Conservation (phyloP, 768 basidiomycete genomes). For the Neoboletus brunneissimus region DNA sequence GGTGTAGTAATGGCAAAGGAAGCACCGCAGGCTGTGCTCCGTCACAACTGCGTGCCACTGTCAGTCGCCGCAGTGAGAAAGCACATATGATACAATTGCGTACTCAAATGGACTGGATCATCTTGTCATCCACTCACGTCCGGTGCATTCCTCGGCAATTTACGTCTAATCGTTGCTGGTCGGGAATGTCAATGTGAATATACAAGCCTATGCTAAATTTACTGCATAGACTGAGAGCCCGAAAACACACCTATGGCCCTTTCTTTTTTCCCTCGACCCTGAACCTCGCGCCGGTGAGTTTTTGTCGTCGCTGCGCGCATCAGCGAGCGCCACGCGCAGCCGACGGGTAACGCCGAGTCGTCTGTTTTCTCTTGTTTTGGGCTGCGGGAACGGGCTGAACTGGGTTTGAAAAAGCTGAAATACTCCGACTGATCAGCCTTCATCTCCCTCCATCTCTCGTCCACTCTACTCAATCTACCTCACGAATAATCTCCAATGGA, state of each 20-base stretch:
- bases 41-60: background rate
- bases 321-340: background rate
- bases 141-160: background rate
- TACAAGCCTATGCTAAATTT: background rate
- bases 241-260: background rate
- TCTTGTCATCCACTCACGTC: background rate
- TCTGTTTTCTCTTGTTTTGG: slow-evolving; percentile 23
- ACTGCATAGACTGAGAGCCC: background rate
- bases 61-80: background rate
- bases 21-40: background rate
- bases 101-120: background rate
- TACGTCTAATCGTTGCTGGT: background rate
- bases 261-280: too few species aligned
- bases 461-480: slow-evolving; percentile 20
- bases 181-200: background rate
- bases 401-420: slow-evolving; percentile 24
- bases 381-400: slow-evolving; percentile 9
- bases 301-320: background rate
- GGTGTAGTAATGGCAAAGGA: slow-evolving; percentile 1
- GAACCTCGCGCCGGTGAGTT: too few species aligned
- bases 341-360: background rate
- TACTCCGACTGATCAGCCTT: slow-evolving; percentile 26
- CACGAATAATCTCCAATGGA: slow-evolving; percentile 45
- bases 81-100: background rate
- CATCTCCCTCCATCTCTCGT: slow-evolving; percentile 20